Conservation (phyloP, 768 basidiomycete genomes). For the Porpolomopsis calyptriformis region DNA sequence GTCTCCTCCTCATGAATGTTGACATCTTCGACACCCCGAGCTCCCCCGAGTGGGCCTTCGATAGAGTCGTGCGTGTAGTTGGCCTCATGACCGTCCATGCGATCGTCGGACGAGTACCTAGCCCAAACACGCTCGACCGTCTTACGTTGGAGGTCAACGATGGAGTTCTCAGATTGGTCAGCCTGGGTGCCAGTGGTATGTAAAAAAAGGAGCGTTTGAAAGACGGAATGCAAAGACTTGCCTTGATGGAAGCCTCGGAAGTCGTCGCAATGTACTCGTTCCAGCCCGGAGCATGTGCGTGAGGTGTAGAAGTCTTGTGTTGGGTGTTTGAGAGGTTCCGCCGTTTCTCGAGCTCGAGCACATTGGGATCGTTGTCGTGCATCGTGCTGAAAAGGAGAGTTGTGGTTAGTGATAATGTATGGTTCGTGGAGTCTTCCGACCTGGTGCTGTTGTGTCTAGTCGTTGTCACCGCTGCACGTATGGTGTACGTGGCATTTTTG, state of each 20-base stretch:
- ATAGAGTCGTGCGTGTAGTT: conserved; percentile 34
- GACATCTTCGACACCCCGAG: conserved; percentile 22
- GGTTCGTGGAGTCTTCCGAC: background rate
- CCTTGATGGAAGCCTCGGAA: conserved; percentile 62
- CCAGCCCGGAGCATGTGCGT: conserved; percentile 56
- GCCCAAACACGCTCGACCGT: conserved; percentile 34
- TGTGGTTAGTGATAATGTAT: background rate
- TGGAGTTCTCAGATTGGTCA: conserved; percentile 13
- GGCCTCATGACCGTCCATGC: conserved; percentile 24
- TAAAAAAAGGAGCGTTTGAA: background rate
- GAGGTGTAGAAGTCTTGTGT: conserved; percentile 38
- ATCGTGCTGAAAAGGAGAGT: conserved; percentile 30
- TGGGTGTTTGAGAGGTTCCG: conserved; percentile 36
- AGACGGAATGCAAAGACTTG: conserved; percentile 12
- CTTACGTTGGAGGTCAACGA: conserved; percentile 27
- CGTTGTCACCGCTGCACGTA: background rate
- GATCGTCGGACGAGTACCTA: conserved; percentile 28
- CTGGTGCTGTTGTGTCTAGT: background rate
- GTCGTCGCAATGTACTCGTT: conserved; percentile 53
- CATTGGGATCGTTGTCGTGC: conserved; percentile 50
- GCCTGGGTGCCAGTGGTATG: conserved; percentile 1
- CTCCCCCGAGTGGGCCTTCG: conserved; percentile 32
- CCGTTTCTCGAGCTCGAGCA: conserved; percentile 44
- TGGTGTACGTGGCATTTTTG: background rate
- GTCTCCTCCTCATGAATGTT: conserved; percentile 9